phyloP scores from a whole-genome alignment of 2,329 filamentous ascomycete genomes.

The Leptodontidium sp. region DNA sequence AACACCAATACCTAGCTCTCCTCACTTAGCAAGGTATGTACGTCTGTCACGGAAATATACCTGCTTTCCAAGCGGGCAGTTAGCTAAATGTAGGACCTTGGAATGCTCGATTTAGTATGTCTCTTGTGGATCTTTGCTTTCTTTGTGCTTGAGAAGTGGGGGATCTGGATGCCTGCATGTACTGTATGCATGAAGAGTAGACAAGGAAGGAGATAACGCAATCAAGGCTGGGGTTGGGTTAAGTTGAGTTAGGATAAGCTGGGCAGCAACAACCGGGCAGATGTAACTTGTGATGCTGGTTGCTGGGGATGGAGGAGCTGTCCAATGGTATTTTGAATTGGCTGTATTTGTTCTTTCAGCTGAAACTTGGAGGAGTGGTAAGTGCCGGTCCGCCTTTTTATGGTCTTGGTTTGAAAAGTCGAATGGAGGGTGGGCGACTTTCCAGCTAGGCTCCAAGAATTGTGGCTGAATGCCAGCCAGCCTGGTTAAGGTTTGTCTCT shows the following conservation, averaged over 20 bases:
- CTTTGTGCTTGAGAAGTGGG: not conserved
- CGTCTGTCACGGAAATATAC: not conserved
- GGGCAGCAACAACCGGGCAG: not conserved
- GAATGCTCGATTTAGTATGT: not conserved
- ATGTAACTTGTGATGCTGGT: not conserved
- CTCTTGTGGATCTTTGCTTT: not conserved
- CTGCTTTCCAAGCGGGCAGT: not conserved
- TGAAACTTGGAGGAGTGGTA: slow-evolving; percentile 1
- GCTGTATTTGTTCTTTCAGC: not conserved
- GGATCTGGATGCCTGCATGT: not conserved
- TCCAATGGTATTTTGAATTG: not conserved
- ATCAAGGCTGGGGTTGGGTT: not conserved
- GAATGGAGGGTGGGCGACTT: not conserved
- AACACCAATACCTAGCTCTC: not conserved
- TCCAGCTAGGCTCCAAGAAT: slow-evolving; percentile 12
- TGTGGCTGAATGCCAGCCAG: slow-evolving; percentile 13
- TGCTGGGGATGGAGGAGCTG: not conserved
- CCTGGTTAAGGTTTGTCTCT: not conserved
- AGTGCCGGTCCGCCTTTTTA: slow-evolving; percentile 4
- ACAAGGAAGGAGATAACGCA: not conserved
- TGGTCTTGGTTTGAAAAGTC: slow-evolving; percentile 1
- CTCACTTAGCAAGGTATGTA: too few species aligned
- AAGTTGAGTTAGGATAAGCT: not conserved
- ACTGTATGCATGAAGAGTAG: not conserved
- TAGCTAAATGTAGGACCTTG: not conserved